Percentiles rank a stretch among this genome's conserved stretches.
These are phyloP conservation scores for Globisporangium paddicum DNA, from an alignment of 352 stramenopile genomes.

Conservation along the genomic window DNA sequence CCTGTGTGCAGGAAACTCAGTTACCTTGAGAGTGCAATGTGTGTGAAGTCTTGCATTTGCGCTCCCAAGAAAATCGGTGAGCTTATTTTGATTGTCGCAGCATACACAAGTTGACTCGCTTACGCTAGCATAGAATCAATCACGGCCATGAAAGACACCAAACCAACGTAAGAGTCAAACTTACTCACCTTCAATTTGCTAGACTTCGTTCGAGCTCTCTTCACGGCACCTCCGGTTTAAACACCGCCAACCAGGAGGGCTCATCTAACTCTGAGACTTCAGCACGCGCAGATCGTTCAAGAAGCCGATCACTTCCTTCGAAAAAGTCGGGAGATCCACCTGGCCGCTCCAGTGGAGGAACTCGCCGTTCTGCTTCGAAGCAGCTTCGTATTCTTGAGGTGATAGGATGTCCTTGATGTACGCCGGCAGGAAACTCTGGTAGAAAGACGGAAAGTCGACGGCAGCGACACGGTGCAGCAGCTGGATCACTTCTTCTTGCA, in stretches of 20 bases:
- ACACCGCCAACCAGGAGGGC: no score
- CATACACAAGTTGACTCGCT: no score
- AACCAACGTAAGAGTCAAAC: no score
- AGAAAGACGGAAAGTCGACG: slow-evolving; percentile 77
- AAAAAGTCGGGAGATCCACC: slow-evolving; percentile 71
- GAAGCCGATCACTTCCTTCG: slow-evolving; percentile 60
- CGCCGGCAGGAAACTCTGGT: slow-evolving; percentile 51
- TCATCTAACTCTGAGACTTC: slow-evolving; percentile 47
- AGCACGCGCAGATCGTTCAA: slow-evolving; percentile 77
- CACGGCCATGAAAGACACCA: no score
- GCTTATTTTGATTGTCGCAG: no score
- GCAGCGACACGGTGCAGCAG: slow-evolving; percentile 63
- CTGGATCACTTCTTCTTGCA: slow-evolving; percentile 71
- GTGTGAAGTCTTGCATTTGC: no score
- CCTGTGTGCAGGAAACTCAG: no score
- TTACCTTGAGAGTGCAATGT: no score
- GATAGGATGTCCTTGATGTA: slow-evolving; percentile 71
- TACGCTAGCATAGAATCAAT: no score
- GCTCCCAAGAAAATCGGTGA: no score
- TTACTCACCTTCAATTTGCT: no score
- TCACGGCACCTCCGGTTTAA: not conserved
- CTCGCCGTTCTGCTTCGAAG: slow-evolving; percentile 42
- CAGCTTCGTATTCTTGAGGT: slow-evolving; percentile 39
- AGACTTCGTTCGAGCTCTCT: no score
- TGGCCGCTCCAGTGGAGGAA: slow-evolving; percentile 75